Evolutionary conservation across 768 basidiomycete genomes (phyloP), one percentile per base, ranked within the genome.

Genomic region (Russula sp.): DNA sequence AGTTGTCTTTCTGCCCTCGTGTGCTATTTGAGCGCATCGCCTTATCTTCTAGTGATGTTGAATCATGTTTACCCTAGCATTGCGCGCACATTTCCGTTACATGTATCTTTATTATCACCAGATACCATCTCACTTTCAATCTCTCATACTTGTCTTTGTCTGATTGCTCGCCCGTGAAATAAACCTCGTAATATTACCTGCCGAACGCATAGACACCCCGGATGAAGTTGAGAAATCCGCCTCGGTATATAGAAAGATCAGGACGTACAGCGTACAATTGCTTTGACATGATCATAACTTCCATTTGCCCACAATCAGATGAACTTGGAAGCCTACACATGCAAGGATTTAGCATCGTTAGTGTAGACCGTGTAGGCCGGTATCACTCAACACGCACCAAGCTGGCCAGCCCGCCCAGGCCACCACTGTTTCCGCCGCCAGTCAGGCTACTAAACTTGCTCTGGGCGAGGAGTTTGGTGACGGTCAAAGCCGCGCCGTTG

Each of bases 401-500:
- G 50, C 81, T 69, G 76, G 85, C 75, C 57, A 93, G 68, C 13
- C 80, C 70, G 45, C 84, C 70, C 45, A 93, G 70, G 1, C 90
- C 89, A 43, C 89, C 87, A 22, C 88, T 89, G 69, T 83, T 80
- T 14, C 81, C 75, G 0, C 89, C 87, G 4, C 85, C 87, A 18
- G 72, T 75, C 1, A 75, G 70, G 34, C 72, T 75, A 32, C 73
- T 75, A 65, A 84, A 77, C 72, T 87, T 85, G 45, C 81, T 83
- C 69, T 88, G 84, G 6, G 90, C 83, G 47, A 93, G 69, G 43
- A 93, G 76, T 75, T 94, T 93, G 82, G 91, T 85, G 60, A 90
- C 83, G 0, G 87, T 93, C 83, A 87, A 85, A 3, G 87, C 90
- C 48, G 93, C 93, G 13, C 87, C 81, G 60, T 88, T 90, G 69